Conservation (phyloP, 306 rosid genomes). For the Herpetospermum pedunculosum region DNA sequence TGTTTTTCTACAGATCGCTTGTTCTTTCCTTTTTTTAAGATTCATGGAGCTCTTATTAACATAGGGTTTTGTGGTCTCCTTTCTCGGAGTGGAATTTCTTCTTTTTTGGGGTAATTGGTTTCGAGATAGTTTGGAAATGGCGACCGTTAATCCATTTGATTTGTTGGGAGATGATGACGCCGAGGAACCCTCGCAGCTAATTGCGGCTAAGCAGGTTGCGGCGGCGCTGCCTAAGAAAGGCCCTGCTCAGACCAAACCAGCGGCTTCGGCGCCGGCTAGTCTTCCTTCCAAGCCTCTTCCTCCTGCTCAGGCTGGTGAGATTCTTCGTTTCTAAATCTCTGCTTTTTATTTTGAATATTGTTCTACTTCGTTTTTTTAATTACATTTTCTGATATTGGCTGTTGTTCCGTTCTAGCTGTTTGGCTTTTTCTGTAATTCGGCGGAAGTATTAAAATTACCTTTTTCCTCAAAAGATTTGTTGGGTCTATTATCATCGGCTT, state of each 20-base stretch:
- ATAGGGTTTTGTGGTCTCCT: conserved; percentile 23
- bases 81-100: conserved; percentile 9
- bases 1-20: conserved; percentile 17
- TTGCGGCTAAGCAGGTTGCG: conserved; percentile 42
- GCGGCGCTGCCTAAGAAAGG: conserved; percentile 29
- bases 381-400: background rate
- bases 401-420: background rate
- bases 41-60: conserved; percentile 32
- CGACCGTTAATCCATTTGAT: conserved; percentile 78
- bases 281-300: conserved; percentile 77
- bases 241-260: conserved; percentile 26
- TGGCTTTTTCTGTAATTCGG: conserved; percentile 3
- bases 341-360: background rate
- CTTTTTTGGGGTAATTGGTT: conserved; percentile 6
- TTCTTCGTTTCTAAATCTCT: background rate
- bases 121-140: conserved; percentile 29
- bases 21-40: background rate
- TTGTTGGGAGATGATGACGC: conserved; percentile 82
- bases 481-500: background rate
- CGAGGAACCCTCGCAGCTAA: conserved; percentile 75
- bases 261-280: conserved; percentile 37
- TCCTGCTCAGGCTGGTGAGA: conserved; percentile 76
- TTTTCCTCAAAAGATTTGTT: background rate
- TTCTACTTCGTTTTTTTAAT: background rate
- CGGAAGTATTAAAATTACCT: conserved; percentile 48